Evolutionary conservation across 192 early-diverging fungal species (phyloP).

Genomic region (Rhizoclosmatium globosum): DNA sequence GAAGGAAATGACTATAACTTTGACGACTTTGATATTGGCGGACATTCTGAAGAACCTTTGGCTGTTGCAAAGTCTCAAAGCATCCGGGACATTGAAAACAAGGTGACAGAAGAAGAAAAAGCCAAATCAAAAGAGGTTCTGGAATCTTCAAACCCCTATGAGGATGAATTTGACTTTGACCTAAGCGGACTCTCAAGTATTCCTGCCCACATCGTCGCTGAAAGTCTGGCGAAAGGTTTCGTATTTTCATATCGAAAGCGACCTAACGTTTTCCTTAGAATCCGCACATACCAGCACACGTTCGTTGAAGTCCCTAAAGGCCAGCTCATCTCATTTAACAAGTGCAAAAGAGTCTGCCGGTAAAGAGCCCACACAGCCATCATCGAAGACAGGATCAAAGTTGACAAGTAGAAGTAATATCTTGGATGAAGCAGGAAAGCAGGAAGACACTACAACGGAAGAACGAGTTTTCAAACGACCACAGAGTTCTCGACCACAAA

Average conservation of each 20-base stretch:
- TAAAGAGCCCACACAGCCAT: too few species aligned
- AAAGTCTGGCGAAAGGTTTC: background rate
- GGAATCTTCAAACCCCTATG: background rate
- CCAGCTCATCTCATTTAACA: background rate
- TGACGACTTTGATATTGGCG: conserved; percentile 25
- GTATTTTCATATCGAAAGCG: background rate
- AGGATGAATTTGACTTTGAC: conserved; percentile 9
- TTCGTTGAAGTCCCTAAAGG: background rate
- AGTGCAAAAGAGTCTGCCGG: background rate
- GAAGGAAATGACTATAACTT: conserved; percentile 7
- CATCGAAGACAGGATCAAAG: background rate
- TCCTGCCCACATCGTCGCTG: conserved; percentile 30
- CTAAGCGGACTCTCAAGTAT: background rate
- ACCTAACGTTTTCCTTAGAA: too few species aligned
- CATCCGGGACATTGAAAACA: background rate
- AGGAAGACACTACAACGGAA: background rate
- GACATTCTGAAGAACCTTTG: background rate
- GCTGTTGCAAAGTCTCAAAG: background rate
- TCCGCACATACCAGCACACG: background rate
- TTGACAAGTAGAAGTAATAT: background rate
- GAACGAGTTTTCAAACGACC: conserved; percentile 26
- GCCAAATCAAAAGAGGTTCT: too few species aligned
- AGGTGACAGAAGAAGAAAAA: background rate
- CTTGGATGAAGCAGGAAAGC: too few species aligned
- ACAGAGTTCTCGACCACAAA: conserved; percentile 14